These are phyloP conservation scores for Globisporangium takayamanum DNA, from an alignment of 352 stramenopile genomes.

Conservation along the genomic window DNA sequence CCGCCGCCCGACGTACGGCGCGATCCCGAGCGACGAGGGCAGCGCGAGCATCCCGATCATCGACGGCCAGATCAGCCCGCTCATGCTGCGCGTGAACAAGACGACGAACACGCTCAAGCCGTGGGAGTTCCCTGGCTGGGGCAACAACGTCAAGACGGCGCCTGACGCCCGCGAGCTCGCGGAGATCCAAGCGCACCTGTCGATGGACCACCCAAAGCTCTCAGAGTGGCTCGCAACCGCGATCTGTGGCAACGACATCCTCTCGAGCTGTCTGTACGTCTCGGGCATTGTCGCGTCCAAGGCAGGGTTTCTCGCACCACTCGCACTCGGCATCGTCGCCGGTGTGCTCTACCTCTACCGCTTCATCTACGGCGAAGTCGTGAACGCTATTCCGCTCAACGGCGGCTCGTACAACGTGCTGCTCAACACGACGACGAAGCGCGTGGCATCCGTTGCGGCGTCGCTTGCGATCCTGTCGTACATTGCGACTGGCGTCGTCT, in stretches of 20 bases:
- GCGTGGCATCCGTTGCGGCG: constrained; percentile 89
- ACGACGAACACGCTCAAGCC: constrained; percentile 59
- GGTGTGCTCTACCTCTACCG: constrained; percentile 85
- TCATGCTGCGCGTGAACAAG: constrained; percentile 75
- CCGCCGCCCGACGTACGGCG: constrained; percentile 41
- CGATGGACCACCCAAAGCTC: constrained; percentile 76
- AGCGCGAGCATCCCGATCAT: constrained; percentile 23
- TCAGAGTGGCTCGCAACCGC: constrained; percentile 91
- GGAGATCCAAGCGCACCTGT: constrained; percentile 72
- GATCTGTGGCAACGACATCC: constrained; percentile 95
- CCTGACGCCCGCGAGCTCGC: constrained; percentile 58
- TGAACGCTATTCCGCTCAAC: constrained; percentile 92
- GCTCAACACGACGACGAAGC: constrained; percentile 94
- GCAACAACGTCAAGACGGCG: constrained; percentile 49
- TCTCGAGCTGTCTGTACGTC: constrained; percentile 91
- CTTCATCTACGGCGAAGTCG: constrained; percentile 94
- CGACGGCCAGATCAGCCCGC: constrained; percentile 50
- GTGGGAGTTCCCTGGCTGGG: constrained; percentile 86
- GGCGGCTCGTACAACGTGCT: constrained; percentile 95
- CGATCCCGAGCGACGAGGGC: constrained; percentile 38
- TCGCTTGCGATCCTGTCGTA: constrained; percentile 94
- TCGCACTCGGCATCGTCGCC: constrained; percentile 88
- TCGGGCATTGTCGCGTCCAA: constrained; percentile 81
- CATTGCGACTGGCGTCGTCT: constrained; percentile 92
- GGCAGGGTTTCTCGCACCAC: constrained; percentile 86